These are phyloP conservation scores for Phytophthora hybrid DNA, from an alignment of 352 stramenopile species.

Conservation along the genomic window DNA sequence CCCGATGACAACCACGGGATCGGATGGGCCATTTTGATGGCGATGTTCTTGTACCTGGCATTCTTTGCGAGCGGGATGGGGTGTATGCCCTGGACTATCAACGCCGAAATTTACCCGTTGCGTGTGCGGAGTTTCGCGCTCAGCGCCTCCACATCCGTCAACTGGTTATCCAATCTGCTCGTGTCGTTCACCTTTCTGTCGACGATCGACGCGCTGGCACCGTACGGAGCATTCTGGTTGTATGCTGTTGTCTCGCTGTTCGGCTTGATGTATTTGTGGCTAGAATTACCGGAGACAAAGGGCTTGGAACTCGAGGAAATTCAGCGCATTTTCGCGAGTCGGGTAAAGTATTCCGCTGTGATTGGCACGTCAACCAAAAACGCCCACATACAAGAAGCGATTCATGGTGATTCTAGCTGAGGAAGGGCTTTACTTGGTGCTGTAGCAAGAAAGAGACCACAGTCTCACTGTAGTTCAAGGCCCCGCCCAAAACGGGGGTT, in stretches of 20 bases:
- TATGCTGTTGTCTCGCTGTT: slow-evolving; percentile 84
- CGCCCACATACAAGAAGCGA: slow-evolving; percentile 14
- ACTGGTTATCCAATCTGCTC: slow-evolving; percentile 94
- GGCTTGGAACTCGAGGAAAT: slow-evolving; percentile 94
- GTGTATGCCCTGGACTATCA: slow-evolving; percentile 95
- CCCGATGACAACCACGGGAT: slow-evolving; percentile 44
- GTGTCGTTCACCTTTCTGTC: slow-evolving; percentile 96
- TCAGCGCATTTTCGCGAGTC: slow-evolving; percentile 78
- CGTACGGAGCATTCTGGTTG: slow-evolving; percentile 91
- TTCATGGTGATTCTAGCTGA: slow-evolving; percentile 4
- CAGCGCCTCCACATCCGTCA: slow-evolving; percentile 89
- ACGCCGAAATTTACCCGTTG: slow-evolving; percentile 95
- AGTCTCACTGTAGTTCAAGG: too few species aligned
- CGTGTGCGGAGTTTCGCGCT: slow-evolving; percentile 88
- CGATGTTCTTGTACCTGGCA: slow-evolving; percentile 78
- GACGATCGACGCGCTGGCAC: slow-evolving; percentile 66
- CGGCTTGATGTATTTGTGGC: slow-evolving; percentile 83
- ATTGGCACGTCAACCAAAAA: slow-evolving; percentile 22
- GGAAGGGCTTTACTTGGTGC: neutral
- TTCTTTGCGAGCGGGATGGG: slow-evolving; percentile 86
- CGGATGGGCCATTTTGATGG: slow-evolving; percentile 64
- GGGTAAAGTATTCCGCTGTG: slow-evolving; percentile 24
- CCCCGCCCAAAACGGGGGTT: too few species aligned
- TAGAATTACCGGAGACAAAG: slow-evolving; percentile 93
- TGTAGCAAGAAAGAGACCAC: too few species aligned